A percentile compares a stretch with the other conserved stretches of the same genome.
Evolutionary conservation across 2,329 filamentous ascomycete genomes (phyloP).

Genomic region (Chaetomium strumarium): DNA sequence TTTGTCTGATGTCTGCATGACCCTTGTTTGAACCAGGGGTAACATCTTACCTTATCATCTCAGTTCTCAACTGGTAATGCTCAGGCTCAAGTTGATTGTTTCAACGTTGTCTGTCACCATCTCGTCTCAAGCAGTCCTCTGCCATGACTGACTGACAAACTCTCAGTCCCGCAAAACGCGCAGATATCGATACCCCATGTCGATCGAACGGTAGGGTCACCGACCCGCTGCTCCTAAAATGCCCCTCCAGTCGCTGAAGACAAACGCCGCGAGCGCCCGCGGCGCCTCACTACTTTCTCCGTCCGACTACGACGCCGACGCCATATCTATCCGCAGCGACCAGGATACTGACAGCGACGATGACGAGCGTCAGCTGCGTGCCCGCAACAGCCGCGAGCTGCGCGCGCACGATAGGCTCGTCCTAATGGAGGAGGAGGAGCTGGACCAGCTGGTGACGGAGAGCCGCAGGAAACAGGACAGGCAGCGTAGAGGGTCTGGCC

Average conservation of each 20-base stretch:
- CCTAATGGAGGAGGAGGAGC: conserved; percentile 69
- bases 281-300: conserved; percentile 54
- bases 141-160: conserved; percentile 8
- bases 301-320: conserved; percentile 61
- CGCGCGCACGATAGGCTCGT: conserved; percentile 64
- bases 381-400: conserved; percentile 64
- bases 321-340: conserved; percentile 60
- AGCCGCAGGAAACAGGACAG: conserved; percentile 41
- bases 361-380: conserved; percentile 59
- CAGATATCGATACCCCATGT: background rate
- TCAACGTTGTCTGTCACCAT: background rate
- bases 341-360: conserved; percentile 74
- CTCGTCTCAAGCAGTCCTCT: background rate
- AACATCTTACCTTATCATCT: background rate
- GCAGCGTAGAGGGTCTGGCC: conserved; percentile 43
- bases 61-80: background rate
- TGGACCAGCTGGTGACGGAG: conserved; percentile 53
- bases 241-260: conserved; percentile 28
- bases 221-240: conserved; percentile 17
- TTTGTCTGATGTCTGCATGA: background rate
- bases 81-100: too few relatives aligned
- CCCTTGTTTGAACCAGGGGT: background rate
- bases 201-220: background rate
- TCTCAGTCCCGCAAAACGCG: background rate
- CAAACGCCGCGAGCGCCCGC: conserved; percentile 26